Base-by-base conservation (phyloP, 805 yeast genomes). In the Sungouiozyma ichnusensis region DNA sequence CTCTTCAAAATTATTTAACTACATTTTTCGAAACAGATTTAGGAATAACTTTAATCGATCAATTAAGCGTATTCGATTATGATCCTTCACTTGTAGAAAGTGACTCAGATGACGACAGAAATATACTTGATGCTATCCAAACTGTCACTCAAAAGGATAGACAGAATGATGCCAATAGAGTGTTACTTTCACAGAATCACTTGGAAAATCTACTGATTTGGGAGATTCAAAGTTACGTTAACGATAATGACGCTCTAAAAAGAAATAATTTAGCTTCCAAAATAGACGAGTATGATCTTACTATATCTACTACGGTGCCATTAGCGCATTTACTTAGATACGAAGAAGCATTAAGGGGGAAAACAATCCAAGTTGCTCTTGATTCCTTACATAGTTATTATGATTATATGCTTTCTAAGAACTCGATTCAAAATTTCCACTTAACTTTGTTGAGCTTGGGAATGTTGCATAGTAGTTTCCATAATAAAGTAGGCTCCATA, bases 361-460 rank as follows among this genome's bases (percentile, higher is more conserved):
- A 48, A 33, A 41, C 48, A 4, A 58, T 58, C 39, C 59, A 66
- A 35, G 57, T 52, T 32, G 66, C 73, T 54, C 36, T 73, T 58
- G 65, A 79, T 63, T 64, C 79, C 52, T 57, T 84, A 51, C 76
- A 75, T 52, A 58, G 74, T 35, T 76, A 73, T 47, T 84, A 79
- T 57, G 94, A 84, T 58, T 81, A 83, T 42, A 77, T 81, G 77
- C 77, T 82, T 60, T 76, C 86, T 8, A 74, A 72, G 44, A 73
- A 73, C 48, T 76, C 77, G 29, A 75, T 76, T 43, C 69, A 73
- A 36, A 77, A 77, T 49, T 85, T 83, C 52, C 94, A 85, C 54
- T 80, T 81, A 57, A 88, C 94, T 1, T 64, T 85, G 27, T 67
- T 85, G 16, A 78, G 83, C 2, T 63, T 81, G 38, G 94, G 92